A percentile compares a stretch with the other conserved stretches of the same genome.
These are phyloP conservation scores for Sambucus nigra DNA, from an alignment of 129 eudicot genomes.

Conservation along the genomic window DNA sequence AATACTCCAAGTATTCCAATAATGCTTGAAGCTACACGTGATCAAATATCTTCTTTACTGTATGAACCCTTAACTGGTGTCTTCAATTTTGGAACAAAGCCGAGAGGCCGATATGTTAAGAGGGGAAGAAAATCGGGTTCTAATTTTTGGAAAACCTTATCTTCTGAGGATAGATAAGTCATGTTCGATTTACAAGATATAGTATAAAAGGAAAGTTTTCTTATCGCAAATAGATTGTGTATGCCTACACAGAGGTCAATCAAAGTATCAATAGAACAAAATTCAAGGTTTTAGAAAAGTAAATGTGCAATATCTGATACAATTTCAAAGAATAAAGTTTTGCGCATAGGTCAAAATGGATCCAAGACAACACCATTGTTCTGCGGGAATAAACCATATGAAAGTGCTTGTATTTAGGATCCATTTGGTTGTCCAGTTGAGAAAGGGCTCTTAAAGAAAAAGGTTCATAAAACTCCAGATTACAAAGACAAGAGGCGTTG, in stretches of 20 bases:
- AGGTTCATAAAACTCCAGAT: slow-evolving; percentile 8
- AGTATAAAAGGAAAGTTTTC: neutral
- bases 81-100: slow-evolving; percentile 27
- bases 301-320: slow-evolving; percentile 1
- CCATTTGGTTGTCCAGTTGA: slow-evolving; percentile 10
- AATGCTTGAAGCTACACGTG: neutral
- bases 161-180: slow-evolving; percentile 11
- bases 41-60: neutral
- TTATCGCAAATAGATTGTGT: neutral
- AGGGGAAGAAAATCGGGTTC: slow-evolving; percentile 12
- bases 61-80: slow-evolving; percentile 17
- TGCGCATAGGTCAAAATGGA: neutral
- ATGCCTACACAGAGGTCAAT: slow-evolving; percentile 13
- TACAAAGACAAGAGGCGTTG: neutral
- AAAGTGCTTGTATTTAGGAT: slow-evolving; percentile 2
- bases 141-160: slow-evolving; percentile 8
- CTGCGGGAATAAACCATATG: neutral
- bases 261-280: slow-evolving; percentile 8
- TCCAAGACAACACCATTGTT: neutral
- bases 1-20: neutral
- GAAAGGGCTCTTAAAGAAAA: neutral
- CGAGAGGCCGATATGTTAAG: slow-evolving; percentile 17
- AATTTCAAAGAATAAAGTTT: slow-evolving; percentile 1
- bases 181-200: slow-evolving; percentile 3
- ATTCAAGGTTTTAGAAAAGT: neutral